These are phyloP conservation scores for Acanthamoeba rhysodes DNA, from an alignment of 208 protist genomes.

Conservation along the genomic window DNA sequence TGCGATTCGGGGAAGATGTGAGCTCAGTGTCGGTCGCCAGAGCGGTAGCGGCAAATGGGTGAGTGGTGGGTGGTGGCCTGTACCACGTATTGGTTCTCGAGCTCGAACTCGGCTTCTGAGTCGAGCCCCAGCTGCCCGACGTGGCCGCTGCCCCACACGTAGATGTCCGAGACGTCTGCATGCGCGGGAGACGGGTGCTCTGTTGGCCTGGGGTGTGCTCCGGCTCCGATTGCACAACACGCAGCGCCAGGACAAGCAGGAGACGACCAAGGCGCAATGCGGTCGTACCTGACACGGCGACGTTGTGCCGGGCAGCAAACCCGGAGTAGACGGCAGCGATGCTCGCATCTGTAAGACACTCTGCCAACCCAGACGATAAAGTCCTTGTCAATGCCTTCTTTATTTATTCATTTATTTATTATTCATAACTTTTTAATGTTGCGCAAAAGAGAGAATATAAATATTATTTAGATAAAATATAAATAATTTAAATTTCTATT, in stretches of 20 bases:
- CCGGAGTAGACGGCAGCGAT: background rate
- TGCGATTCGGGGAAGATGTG: background rate
- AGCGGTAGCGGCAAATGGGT: too few relatives aligned
- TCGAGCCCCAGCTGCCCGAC: background rate
- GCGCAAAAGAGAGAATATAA: too few relatives aligned
- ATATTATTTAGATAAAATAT: too few relatives aligned
- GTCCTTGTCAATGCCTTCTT: too few relatives aligned
- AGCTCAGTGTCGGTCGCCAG: too few relatives aligned
- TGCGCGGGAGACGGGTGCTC: too few relatives aligned
- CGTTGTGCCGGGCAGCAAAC: background rate
- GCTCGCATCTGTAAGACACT: background rate
- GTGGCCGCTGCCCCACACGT: background rate
- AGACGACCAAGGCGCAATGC: background rate
- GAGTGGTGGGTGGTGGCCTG: background rate
- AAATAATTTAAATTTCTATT: too few relatives aligned
- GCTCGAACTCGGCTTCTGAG: background rate
- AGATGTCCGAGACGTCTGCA: slow-evolving; percentile 5
- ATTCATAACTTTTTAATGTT: too few relatives aligned
- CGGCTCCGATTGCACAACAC: background rate
- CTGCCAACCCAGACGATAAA: too few relatives aligned
- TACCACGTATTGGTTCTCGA: background rate
- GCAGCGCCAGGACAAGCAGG: too few relatives aligned
- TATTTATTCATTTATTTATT: too few relatives aligned
- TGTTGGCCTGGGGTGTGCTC: background rate
- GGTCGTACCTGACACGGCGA: slow-evolving; percentile 5